Evolutionary conservation across 257 asterid species (phyloP), one percentile per base, ranked within the genome.

Genomic region (Petrea volubilis): DNA sequence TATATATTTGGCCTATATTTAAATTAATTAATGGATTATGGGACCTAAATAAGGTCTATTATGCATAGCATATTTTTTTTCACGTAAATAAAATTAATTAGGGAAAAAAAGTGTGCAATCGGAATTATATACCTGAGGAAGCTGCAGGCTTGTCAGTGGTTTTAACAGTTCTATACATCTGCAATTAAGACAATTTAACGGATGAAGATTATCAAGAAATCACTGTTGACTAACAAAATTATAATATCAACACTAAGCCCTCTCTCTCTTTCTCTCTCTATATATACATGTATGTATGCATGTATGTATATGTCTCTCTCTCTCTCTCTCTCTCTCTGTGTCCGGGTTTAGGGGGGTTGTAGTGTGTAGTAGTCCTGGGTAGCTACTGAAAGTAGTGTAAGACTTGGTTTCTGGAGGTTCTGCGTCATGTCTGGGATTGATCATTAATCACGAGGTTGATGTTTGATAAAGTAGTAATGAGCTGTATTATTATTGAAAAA

Each of bases 91-190:
- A 5, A 43, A 43, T 43, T n/a, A 21, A 57, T 3, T 38, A 38
- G 9, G 3, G 3, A 38, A 12, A 43, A 29, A 52, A 15, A 52
- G 10, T 17, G 12, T 13, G 17, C 12, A 69, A 47, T 75, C 27
- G 31, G 52, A 51, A 56, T 41, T 34, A 27, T 56, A 50, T 85
- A 93, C 98, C 98, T 82, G 98, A 90, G 75, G 98, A 93, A 81
- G 84, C 96, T 58, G 98, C 95, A 40, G 97, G 93, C 67, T 85
- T 90, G 89, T 90, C 98, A 73, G 98, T 93, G 33, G 98, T 90
- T 75, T 93, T 92, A 78, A 90, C 96, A 67, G 98, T 92, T 72
- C 98, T 78, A 83, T 92, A 92, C 98, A 92, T 92, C 98, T 92
- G 95, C 96, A 83, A 65, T 50, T 58, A 64, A 71, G 60, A 72